A percentile compares a stretch with the other conserved stretches of the same genome.
phyloP scores from a whole-genome alignment of 2,329 filamentous ascomycete genomes.

The Trichothecium sympodiale region DNA sequence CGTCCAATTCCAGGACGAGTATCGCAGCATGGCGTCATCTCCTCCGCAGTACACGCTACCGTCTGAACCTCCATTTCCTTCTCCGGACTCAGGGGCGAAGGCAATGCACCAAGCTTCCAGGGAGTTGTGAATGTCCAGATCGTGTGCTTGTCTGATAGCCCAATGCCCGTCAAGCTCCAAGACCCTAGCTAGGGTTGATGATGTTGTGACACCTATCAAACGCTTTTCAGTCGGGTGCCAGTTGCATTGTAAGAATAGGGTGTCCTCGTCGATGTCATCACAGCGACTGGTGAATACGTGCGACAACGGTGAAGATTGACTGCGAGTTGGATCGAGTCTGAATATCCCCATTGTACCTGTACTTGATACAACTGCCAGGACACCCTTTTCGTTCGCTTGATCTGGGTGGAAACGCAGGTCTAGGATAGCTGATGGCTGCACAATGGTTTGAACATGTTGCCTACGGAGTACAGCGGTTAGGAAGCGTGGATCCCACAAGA shows the following conservation, averaged over 20 bases:
- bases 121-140: constrained; percentile 34
- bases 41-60: constrained; percentile 56
- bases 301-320: constrained; percentile 20
- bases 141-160: constrained; percentile 19
- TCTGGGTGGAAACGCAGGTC: constrained; percentile 70
- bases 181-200: constrained; percentile 51
- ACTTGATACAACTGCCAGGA: constrained; percentile 69
- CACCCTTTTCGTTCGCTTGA: constrained; percentile 26
- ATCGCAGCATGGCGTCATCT: constrained; percentile 58
- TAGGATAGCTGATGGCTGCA: constrained; percentile 63
- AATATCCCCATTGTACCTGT: constrained; percentile 61
- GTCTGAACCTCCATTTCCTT: constrained; percentile 3
- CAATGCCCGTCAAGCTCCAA: constrained; percentile 35
- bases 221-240: constrained; percentile 53
- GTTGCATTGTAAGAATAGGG: constrained; percentile 60
- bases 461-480: constrained; percentile 21
- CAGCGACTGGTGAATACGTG: constrained; percentile 33
- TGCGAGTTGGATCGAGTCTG: constrained; percentile 30
- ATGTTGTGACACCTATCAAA: constrained; percentile 60
- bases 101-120: constrained; percentile 68
- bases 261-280: constrained; percentile 39
- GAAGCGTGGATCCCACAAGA: constrained; percentile 6
- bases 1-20: constrained; percentile 22
- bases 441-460: constrained; percentile 43
- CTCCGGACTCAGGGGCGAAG: constrained; percentile 31